These are phyloP conservation scores for Cichorium intybus DNA, from an alignment of 140 eudicot species.

Conservation along the genomic window DNA sequence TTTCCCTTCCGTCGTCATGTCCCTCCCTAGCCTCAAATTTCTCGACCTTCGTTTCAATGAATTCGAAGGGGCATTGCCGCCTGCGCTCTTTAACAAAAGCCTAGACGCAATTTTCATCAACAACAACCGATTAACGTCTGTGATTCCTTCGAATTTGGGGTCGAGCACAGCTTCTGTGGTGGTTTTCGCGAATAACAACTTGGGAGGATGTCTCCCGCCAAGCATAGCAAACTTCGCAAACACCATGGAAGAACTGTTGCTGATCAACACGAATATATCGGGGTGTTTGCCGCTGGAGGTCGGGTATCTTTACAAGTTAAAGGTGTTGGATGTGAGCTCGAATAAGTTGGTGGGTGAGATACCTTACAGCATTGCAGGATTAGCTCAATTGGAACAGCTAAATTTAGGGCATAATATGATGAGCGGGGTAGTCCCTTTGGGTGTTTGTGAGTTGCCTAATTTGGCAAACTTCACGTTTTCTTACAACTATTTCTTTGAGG, in stretches of 20 bases:
- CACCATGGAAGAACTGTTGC: slow-evolving; percentile 61
- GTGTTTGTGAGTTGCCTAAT: slow-evolving; percentile 65
- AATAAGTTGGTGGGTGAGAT: slow-evolving; percentile 65
- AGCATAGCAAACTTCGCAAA: slow-evolving; percentile 62
- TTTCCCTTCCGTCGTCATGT: slow-evolving; percentile 66
- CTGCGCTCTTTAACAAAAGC: slow-evolving; percentile 49
- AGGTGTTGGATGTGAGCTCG: slow-evolving; percentile 66
- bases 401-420: slow-evolving; percentile 77
- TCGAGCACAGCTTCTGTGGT: slow-evolving; percentile 58
- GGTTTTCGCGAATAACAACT: slow-evolving; percentile 78
- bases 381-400: slow-evolving; percentile 64
- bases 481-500: slow-evolving; percentile 70
- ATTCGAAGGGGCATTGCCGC: slow-evolving; percentile 72
- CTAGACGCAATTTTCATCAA: slow-evolving; percentile 74
- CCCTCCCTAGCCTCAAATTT: slow-evolving; percentile 53
- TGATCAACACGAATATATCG: slow-evolving; percentile 60
- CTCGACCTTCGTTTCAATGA: slow-evolving; percentile 82
- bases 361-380: slow-evolving; percentile 64
- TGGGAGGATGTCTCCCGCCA: slow-evolving; percentile 72
- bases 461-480: slow-evolving; percentile 62
- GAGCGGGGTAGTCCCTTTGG: slow-evolving; percentile 58
- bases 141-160: slow-evolving; percentile 61
- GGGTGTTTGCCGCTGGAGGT: slow-evolving; percentile 78
- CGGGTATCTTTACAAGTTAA: slow-evolving; percentile 61
- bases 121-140: slow-evolving; percentile 54